Evolutionary conservation across 306 rosid genomes (phyloP), one percentile per base, ranked within the genome.

Genomic region (Trichosanthes cucumerina): DNA sequence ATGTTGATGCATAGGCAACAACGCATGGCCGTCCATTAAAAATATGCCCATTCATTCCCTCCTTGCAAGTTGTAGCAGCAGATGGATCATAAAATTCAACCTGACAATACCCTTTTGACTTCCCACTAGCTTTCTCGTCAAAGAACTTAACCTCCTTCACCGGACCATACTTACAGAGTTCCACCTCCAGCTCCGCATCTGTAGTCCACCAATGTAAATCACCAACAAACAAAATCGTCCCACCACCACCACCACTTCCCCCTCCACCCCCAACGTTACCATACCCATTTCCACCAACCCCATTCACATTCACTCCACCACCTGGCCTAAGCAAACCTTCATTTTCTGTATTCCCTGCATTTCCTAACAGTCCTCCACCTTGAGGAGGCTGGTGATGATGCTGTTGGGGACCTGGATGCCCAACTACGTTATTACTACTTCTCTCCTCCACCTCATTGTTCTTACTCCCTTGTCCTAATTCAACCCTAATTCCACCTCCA

Each of bases 171-270:
- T 90, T 91, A 41, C 91, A 88, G 34, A 96, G 88, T 77, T 88
- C 99, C 6, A 79, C 83, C 81, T 96, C 99, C 33, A 96, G 85
- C 82, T 96, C 99, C 8, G 93, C 88, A 89, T 92, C 99, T 0
- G 98, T 96, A 11, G 97, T 96, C 99, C 99, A 96, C 99, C 99
- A 96, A 79, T 96, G 98, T 84, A 96, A 84, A 82, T 96, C 99
- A 49, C 99, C 99, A 64, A 95, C 99, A 92, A 91, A 95, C 79
- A 92, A 83, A 50, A 90, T 83, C 0, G 93, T 91, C 9, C 96
- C 91, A 0, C 91, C 95, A 26, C 89, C 83, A 16, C 86, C 86
- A 26, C 89, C 83, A 16, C 86, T 85, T 13, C 85, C 86, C 1
- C 79, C 81, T 1, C 80, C 84, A 7, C 16, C 76, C 7, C 64